These are phyloP conservation scores for Aspergillus fumigatiaffinis DNA, from an alignment of 2,329 filamentous ascomycete species.

Conservation along the genomic window DNA sequence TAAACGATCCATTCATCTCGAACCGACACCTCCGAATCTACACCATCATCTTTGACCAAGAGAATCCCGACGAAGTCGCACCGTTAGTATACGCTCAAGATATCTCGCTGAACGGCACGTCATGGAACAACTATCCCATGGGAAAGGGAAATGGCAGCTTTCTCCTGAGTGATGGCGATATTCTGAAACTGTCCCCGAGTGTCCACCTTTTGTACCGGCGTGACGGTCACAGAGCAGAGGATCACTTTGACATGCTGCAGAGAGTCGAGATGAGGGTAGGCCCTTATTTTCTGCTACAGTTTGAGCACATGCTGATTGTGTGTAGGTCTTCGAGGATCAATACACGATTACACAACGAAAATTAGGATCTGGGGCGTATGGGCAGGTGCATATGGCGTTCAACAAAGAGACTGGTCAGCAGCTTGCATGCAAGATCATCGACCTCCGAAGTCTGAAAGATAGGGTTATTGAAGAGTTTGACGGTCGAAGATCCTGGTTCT, in stretches of 20 bases:
- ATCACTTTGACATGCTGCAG: slow-evolving; percentile 26
- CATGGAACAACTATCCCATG: slow-evolving; percentile 37
- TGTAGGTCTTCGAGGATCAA: slow-evolving; percentile 28
- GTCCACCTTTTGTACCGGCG: slow-evolving; percentile 20
- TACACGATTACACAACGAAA: slow-evolving; percentile 38
- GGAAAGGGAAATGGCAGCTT: slow-evolving; percentile 30
- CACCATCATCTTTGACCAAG: slow-evolving; percentile 39
- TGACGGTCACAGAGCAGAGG: background rate
- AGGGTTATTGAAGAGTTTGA: slow-evolving; percentile 4
- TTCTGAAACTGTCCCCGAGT: slow-evolving; percentile 24
- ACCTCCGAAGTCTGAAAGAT: slow-evolving; percentile 28
- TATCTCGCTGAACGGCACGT: slow-evolving; percentile 39
- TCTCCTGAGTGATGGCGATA: slow-evolving; percentile 38
- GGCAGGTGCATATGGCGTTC: slow-evolving; percentile 42
- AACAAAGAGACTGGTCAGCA: slow-evolving; percentile 30
- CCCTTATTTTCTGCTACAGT: background rate
- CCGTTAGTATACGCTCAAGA: slow-evolving; percentile 44
- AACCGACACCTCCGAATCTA: slow-evolving; percentile 43
- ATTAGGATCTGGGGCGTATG: slow-evolving; percentile 42
- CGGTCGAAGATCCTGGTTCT: slow-evolving; percentile 10
- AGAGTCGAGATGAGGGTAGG: slow-evolving; percentile 34
- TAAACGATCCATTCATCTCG: slow-evolving; percentile 36
- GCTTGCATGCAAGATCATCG: slow-evolving; percentile 45
- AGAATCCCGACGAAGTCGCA: slow-evolving; percentile 32
- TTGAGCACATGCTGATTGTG: background rate